A percentile compares a stretch with the other conserved stretches of the same genome.
phyloP scores from a whole-genome alignment of 305 asterid species.

The Withania somnifera region DNA sequence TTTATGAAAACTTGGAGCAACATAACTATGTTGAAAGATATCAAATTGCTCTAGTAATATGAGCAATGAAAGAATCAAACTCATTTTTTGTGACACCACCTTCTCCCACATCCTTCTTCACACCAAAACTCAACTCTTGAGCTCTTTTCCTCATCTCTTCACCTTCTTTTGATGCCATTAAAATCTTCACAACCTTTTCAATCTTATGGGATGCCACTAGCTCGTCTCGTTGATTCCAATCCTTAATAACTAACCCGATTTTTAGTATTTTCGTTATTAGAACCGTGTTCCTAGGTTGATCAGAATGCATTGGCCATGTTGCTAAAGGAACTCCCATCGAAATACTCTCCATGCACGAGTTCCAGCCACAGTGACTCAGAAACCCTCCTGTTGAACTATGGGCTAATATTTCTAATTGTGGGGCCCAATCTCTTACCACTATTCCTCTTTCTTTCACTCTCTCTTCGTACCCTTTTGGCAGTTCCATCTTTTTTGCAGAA shows the following conservation, averaged over 20 bases:
- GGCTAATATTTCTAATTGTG: constrained; percentile 25
- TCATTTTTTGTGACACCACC: constrained; percentile 34
- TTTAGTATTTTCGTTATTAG: constrained; percentile 29
- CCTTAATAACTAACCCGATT: constrained; percentile 31
- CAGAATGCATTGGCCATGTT: constrained; percentile 32
- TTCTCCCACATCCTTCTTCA: constrained; percentile 31
- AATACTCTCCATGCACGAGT: constrained; percentile 21
- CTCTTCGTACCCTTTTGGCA: constrained; percentile 27
- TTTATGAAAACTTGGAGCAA: no score
- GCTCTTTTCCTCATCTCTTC: constrained; percentile 42
- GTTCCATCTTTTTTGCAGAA: background rate
- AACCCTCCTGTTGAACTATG: constrained; percentile 30
- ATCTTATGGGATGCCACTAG: constrained; percentile 17
- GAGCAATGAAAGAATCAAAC: constrained; percentile 39
- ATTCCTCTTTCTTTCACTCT: constrained; percentile 22
- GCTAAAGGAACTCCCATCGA: constrained; percentile 29
- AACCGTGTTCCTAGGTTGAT: constrained; percentile 30
- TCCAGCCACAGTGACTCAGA: constrained; percentile 38
- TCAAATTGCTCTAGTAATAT: constrained; percentile 27
- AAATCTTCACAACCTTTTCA: constrained; percentile 21
- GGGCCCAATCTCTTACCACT: constrained; percentile 33
- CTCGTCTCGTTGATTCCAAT: constrained; percentile 29
- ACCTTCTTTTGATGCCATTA: constrained; percentile 48
- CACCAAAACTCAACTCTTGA: constrained; percentile 26
- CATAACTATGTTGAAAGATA: background rate